Evolutionary conservation across 2,329 filamentous ascomycete genomes (phyloP), one percentile per base, ranked within the genome.

Genomic region (Allantophomopsis cytisporea): DNA sequence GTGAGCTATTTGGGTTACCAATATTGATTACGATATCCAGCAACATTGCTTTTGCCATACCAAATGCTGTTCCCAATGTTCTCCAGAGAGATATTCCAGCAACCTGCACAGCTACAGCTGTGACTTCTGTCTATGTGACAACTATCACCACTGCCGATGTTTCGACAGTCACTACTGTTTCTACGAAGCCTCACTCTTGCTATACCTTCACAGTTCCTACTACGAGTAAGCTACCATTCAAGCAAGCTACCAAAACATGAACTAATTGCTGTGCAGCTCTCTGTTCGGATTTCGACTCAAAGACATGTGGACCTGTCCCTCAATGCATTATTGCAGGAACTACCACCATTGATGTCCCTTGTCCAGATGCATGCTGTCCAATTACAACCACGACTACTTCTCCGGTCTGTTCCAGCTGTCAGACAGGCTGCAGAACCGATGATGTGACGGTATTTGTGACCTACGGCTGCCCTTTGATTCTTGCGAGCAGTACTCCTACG

Each of bases 331-430:
- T 41, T 17, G 8, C 43, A 10, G n/a, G 37, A 32, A 48, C 41
- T n/a, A 54, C 52, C n/a, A 58, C 53, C 35, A 53, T 54, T 18
- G 53, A 50, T 38, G 54, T 62, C 3, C 62, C 62, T 13, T 60
- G 60, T 44, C 42, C 47, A 31, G 58, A 57, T 15, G 47, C 56
- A 39, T 61, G 58, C 50, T 65, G 62, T 48, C 54, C 54, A n/a
- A 47, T 41, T 8, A 65, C 61, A 7, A 44, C 54, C 7, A 59
- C 54, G 6, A 38, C 43, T 12, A 49, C 45, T 12, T 41, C 49
- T 7, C 47, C 46, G 14, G 39, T 42, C 10, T 57, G 54, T 41
- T 47, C 48, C 6, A 42, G 38, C 21, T 58, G 56, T 43, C 31
- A 37, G 20, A 53, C 44, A 10, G 46, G 47, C 14, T 59, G 56